A percentile compares a stretch with the other conserved stretches of the same genome.
These are phyloP conservation scores for Kwoniella sp. DNA, from an alignment of 768 basidiomycete genomes.

Conservation along the genomic window DNA sequence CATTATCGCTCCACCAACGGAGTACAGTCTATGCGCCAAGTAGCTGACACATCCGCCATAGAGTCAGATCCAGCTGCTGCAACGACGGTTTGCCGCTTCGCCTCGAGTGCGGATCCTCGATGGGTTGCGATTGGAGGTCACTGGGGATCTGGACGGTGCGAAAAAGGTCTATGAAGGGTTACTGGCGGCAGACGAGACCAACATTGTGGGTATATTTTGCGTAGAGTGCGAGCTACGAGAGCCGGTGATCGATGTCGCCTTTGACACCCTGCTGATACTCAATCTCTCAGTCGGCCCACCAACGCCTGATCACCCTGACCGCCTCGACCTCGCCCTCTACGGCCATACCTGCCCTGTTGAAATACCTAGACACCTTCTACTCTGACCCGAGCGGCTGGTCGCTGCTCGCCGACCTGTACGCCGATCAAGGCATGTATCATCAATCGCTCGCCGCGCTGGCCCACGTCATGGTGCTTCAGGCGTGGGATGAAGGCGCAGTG, in stretches of 20 bases:
- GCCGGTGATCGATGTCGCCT: background rate
- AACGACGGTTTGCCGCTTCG: conserved; percentile 38
- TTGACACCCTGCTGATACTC: background rate
- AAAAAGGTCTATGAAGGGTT: conserved; percentile 37
- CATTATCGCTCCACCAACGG: background rate
- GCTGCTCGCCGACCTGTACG: conserved; percentile 48
- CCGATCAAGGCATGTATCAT: conserved; percentile 33
- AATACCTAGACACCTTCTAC: conserved; percentile 50
- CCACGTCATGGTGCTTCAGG: conserved; percentile 38
- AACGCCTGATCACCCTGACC: conserved; percentile 44
- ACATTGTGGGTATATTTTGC: conserved; percentile 35
- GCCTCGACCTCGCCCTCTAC: conserved; percentile 15
- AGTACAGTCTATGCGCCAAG: too few relatives aligned
- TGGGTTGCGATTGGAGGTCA: conserved; percentile 44
- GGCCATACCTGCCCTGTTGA: conserved; percentile 36
- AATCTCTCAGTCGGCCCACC: conserved; percentile 40
- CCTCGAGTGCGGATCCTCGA: conserved; percentile 44
- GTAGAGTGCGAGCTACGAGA: background rate
- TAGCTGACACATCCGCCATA: too few relatives aligned
- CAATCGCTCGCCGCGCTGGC: conserved; percentile 38
- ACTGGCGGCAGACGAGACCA: conserved; percentile 41
- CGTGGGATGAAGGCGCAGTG: conserved; percentile 36
- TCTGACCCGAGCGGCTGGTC: conserved; percentile 49
- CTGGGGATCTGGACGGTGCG: conserved; percentile 30
- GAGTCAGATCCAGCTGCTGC: conserved; percentile 41